Percentiles rank a stretch among this genome's conserved stretches.
These are phyloP conservation scores for Lycium ferocissimum DNA, from an alignment of 257 asterid genomes.

Conservation along the genomic window DNA sequence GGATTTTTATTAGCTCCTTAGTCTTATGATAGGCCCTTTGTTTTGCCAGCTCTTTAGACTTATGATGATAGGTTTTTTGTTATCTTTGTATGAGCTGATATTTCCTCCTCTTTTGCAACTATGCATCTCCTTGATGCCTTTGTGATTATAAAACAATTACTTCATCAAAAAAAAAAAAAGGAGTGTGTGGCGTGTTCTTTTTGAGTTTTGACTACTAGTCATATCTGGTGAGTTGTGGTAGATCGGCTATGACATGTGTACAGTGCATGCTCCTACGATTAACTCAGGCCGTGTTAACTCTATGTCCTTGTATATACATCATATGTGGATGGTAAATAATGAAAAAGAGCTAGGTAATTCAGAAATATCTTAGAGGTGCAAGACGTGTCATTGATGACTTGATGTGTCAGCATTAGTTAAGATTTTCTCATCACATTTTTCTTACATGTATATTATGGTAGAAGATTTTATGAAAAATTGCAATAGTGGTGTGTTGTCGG, in stretches of 20 bases:
- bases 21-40: no score
- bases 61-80: no score
- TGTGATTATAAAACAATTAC: no score
- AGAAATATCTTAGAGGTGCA: slow-evolving; percentile 40
- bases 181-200: background rate
- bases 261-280: background rate
- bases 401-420: background rate
- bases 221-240: background rate
- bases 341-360: background rate
- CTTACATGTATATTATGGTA: background rate
- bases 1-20: no score
- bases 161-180: no score
- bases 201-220: background rate
- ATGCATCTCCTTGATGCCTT: no score
- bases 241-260: background rate
- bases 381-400: background rate
- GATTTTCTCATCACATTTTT: background rate
- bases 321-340: background rate
- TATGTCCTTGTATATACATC: background rate
- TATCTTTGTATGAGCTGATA: no score
- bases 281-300: background rate
- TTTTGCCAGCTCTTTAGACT: no score
- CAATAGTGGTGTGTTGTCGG: background rate
- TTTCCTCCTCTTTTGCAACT: no score
- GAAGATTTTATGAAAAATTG: background rate